These are phyloP conservation scores for Aspergillus versicolor DNA, from an alignment of 2,329 filamentous ascomycete species.

Conservation along the genomic window DNA sequence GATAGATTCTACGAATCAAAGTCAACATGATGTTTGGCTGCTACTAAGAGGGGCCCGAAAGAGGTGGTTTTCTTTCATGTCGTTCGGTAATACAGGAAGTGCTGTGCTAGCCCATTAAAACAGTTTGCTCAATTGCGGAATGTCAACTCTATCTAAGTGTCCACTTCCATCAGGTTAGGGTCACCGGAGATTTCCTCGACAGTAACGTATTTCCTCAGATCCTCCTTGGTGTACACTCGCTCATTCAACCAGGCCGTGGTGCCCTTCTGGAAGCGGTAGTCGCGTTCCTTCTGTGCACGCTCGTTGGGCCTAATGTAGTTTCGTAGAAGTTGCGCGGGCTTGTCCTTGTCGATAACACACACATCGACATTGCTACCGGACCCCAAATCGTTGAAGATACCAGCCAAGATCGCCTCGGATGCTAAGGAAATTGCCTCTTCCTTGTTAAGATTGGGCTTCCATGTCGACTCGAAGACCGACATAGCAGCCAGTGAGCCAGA, in stretches of 20 bases:
- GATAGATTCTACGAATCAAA: background rate
- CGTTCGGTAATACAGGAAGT: background rate
- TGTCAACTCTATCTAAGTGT: constrained; percentile 37
- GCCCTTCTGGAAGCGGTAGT: constrained; percentile 84
- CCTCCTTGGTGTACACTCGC: constrained; percentile 91
- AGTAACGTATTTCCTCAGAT: constrained; percentile 90
- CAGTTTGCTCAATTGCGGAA: constrained; percentile 2
- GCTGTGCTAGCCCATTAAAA: background rate
- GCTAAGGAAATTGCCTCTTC: constrained; percentile 82
- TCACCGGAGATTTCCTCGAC: constrained; percentile 79
- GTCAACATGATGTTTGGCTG: background rate
- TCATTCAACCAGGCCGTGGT: constrained; percentile 97
- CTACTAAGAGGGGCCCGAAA: background rate
- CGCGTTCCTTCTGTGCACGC: constrained; percentile 85
- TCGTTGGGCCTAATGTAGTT: constrained; percentile 94
- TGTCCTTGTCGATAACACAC: constrained; percentile 90
- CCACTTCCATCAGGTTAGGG: constrained; percentile 66
- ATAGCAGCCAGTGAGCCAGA: constrained; percentile 94
- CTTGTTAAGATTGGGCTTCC: constrained; percentile 74
- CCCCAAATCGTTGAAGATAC: constrained; percentile 98
- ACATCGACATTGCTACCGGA: constrained; percentile 98
- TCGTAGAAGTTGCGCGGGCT: constrained; percentile 81
- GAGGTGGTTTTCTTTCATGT: background rate
- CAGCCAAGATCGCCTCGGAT: constrained; percentile 85
- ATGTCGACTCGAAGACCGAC: constrained; percentile 95